phyloP scores from a whole-genome alignment of 2,329 filamentous ascomycete genomes.

The Penicillium italicum region DNA sequence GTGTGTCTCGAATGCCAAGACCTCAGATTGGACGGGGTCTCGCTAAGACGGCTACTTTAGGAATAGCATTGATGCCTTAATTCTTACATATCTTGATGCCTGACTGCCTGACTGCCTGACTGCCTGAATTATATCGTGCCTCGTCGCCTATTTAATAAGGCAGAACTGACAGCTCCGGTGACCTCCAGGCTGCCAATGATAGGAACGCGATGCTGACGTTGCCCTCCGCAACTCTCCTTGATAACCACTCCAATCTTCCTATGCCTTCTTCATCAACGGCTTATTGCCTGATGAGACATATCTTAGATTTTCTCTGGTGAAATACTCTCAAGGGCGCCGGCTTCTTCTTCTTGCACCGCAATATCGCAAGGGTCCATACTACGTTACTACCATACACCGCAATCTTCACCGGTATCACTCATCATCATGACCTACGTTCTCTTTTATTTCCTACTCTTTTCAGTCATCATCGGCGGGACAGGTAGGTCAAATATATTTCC shows the following conservation, averaged over 20 bases:
- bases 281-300: neutral
- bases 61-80: slow-evolving; percentile 25
- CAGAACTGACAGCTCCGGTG: neutral
- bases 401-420: neutral
- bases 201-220: slow-evolving; percentile 7
- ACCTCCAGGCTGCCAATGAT: slow-evolving; percentile 3
- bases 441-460: slow-evolving; percentile 71
- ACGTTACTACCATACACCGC: neutral
- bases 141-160: slow-evolving; percentile 7
- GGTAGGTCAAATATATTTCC: slow-evolving; percentile 44
- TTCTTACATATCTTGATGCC: slow-evolving; percentile 9
- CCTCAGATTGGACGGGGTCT: slow-evolving; percentile 21
- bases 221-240: neutral
- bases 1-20: slow-evolving; percentile 31
- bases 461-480: slow-evolving; percentile 68
- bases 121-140: neutral
- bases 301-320: neutral
- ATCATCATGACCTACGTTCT: slow-evolving; percentile 67
- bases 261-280: neutral
- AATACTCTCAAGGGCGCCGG: neutral
- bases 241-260: neutral
- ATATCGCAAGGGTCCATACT: neutral
- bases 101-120: slow-evolving; percentile 11
- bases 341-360: neutral
- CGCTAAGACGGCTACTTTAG: slow-evolving; percentile 40